Base-by-base conservation (phyloP, 768 basidiomycete species). In the Leccinum ochraceum region DNA sequence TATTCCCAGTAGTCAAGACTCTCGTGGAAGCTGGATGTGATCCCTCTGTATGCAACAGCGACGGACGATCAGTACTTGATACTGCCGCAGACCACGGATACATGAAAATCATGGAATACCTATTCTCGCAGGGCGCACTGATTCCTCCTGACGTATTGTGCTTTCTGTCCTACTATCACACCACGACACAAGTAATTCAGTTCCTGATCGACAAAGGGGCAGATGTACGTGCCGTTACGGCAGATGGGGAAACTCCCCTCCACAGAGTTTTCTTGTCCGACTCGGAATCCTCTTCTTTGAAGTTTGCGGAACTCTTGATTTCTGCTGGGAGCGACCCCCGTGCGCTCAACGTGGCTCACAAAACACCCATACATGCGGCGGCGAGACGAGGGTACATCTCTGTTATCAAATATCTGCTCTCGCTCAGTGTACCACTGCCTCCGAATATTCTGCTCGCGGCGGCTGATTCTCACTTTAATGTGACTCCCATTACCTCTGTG, bases 1-100 rank as follows among this genome's bases (percentile, higher is more conserved):
- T 0, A 4, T 46, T 46, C 0, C 20, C 0, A 11, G 22, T n/a
- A 10, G 22, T 49, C 48, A 49, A 49, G 48, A 8, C 4, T 8
- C 48, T 49, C 8, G 24, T 49, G 14, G 6, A 0, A 3, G 48
- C 48, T 8, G 48, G 48, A 49, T 49, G 48, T 49, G 48, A 49
- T 26, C 14, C 24, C 48, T 49, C 14, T 22, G 48, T 3, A 24
- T 2, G 48, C 22, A 26, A 49, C 14, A 20, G 0, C 24, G 0
- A 6, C 3, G 24, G 48, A 16, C 6, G 10, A 49, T 0, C 48
- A 8, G 0, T 4, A 14, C n/a, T 49, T 7, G 1, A 0, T n/a
- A 2, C n/a, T 24, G 48, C 14, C 1, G 22, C 7, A 49, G 14
- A 6, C 22, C 3, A 2, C 1, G 24, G 24, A 22, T 4, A 14